These are phyloP conservation scores for Vitis rotundifolia DNA, from an alignment of 164 flowering plant genomes.

Conservation along the genomic window DNA sequence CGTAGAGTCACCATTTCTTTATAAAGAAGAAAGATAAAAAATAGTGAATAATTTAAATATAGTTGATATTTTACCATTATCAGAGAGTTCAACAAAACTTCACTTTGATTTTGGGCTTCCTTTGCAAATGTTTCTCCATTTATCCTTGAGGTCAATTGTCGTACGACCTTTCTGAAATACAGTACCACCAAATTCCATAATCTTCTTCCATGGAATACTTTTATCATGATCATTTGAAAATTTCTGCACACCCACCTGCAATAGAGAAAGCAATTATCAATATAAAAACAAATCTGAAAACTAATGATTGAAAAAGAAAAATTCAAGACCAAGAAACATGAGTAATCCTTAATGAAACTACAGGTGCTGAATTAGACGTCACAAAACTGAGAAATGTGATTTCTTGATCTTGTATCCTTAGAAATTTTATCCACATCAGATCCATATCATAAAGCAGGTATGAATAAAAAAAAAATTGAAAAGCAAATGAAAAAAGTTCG, in stretches of 20 bases:
- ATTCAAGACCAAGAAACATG: no score
- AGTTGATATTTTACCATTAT: neutral
- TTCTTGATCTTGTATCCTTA: no score
- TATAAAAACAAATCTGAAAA: neutral
- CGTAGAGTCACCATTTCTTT: no score
- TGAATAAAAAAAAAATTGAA: neutral
- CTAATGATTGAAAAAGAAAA: neutral
- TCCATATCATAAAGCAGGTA: neutral
- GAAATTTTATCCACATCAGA: neutral
- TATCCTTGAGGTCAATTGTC: slow-evolving; percentile 43
- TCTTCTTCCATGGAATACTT: slow-evolving; percentile 44
- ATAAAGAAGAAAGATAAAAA: no score
- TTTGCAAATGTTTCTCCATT: slow-evolving; percentile 55
- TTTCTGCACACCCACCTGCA: slow-evolving; percentile 43
- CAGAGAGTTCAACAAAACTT: neutral
- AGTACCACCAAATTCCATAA: slow-evolving; percentile 40
- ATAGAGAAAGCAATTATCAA: neutral
- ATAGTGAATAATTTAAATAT: no score
- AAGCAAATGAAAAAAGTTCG: no score
- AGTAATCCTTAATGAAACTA: no score
- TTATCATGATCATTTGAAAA: slow-evolving; percentile 11
- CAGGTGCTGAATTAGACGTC: no score
- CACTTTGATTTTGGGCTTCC: slow-evolving; percentile 19
- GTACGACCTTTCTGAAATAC: slow-evolving; percentile 35
- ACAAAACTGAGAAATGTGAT: no score